Evolutionary conservation across 305 asterid genomes (phyloP).

Genomic region (Stenogyne calaminthoides): DNA sequence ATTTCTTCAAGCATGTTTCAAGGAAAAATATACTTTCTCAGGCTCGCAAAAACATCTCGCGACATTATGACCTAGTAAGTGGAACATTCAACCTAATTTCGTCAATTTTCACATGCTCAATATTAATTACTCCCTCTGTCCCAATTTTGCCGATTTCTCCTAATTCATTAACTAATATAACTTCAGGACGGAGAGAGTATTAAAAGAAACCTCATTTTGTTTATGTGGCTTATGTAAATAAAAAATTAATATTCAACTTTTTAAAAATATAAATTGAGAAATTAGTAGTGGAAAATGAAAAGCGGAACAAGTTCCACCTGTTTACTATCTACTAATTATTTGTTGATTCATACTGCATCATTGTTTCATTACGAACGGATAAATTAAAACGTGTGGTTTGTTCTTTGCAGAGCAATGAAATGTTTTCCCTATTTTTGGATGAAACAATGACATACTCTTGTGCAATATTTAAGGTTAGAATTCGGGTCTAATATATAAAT

Average conservation of each 20-base stretch:
- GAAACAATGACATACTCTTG: constrained; percentile 77
- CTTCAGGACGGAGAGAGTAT: no score
- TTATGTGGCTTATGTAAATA: no score
- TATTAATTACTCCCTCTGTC: no score
- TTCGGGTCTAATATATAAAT: neutral
- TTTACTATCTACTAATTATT: neutral
- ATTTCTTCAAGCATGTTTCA: constrained; percentile 48
- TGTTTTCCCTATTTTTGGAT: constrained; percentile 60
- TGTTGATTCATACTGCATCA: neutral
- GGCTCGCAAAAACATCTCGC: constrained; percentile 62
- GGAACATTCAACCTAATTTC: neutral
- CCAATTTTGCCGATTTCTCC: no score
- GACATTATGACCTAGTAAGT: constrained; percentile 50
- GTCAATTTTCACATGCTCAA: neutral
- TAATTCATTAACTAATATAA: no score
- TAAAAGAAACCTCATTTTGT: no score
- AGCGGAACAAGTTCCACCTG: no score
- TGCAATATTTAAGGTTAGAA: constrained; percentile 61
- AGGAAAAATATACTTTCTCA: constrained; percentile 54
- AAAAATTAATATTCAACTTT: no score
- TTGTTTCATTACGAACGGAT: neutral
- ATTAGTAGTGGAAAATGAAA: no score
- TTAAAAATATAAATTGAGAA: no score
- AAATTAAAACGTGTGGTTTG: neutral
- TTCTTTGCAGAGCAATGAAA: constrained; percentile 62